A percentile compares a stretch with the other conserved stretches of the same genome.
Evolutionary conservation across 164 flowering plant species (phyloP).

Genomic region (Dillenia turbinata): DNA sequence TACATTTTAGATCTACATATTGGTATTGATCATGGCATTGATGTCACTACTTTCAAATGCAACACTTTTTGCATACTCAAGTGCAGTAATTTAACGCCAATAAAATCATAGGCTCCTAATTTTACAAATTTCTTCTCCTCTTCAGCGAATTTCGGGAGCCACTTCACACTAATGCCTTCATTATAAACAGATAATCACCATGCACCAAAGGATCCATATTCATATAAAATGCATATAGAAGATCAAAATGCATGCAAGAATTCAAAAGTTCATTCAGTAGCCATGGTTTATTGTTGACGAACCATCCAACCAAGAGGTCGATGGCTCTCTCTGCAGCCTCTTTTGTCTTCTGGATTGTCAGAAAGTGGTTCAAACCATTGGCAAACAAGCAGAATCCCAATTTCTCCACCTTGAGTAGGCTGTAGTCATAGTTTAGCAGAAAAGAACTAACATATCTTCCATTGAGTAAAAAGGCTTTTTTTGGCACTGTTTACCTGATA

Average conservation of each 20-base stretch:
- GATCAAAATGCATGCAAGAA: too few relatives aligned
- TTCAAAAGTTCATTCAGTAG: not conserved
- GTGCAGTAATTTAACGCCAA: slow-evolving; percentile 37
- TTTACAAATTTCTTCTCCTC: slow-evolving; percentile 15
- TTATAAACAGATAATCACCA: slow-evolving; percentile 22
- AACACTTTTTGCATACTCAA: slow-evolving; percentile 8
- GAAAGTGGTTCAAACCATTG: slow-evolving; percentile 26
- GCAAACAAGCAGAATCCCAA: slow-evolving; percentile 22
- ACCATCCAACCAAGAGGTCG: slow-evolving; percentile 35
- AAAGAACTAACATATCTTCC: too few relatives aligned
- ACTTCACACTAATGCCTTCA: slow-evolving; percentile 15
- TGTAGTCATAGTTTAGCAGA: not conserved
- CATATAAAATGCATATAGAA: not conserved
- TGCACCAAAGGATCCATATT: slow-evolving; percentile 12
- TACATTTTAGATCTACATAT: not conserved
- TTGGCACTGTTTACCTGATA: slow-evolving; percentile 18
- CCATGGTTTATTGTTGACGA: not conserved
- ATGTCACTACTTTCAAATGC: not conserved
- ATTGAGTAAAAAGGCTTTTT: too few relatives aligned
- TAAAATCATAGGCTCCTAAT: slow-evolving; percentile 29
- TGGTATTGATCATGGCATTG: not conserved
- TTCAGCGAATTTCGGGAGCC: slow-evolving; percentile 15
- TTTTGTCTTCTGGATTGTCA: slow-evolving; percentile 7
- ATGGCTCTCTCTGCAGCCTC: slow-evolving; percentile 20
- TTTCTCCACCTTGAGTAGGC: slow-evolving; percentile 31